phyloP scores from a whole-genome alignment of 2,329 filamentous ascomycete genomes.

The Talaromyces amestolkiae region DNA sequence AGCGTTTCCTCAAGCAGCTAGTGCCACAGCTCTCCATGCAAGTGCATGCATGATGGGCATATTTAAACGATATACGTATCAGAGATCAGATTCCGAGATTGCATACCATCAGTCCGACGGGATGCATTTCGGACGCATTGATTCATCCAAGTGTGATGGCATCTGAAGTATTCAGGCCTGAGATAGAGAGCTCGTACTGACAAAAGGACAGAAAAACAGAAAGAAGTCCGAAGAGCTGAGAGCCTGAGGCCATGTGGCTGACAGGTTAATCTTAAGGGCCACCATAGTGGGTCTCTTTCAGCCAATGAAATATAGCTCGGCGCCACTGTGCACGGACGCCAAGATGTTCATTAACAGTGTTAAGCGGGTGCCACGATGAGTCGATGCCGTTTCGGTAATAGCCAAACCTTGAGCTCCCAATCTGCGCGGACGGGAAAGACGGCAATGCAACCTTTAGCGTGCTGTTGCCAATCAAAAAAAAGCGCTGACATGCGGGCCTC shows the following conservation, averaged over 20 bases:
- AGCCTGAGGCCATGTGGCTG: conserved; percentile 16
- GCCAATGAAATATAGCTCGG: not conserved
- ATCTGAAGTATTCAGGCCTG: not conserved
- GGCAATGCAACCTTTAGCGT: not conserved
- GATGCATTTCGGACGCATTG: not conserved
- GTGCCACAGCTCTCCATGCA: not conserved
- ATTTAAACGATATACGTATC: conserved; percentile 6
- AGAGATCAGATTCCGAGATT: not conserved
- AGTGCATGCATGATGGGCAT: conserved; percentile 5
- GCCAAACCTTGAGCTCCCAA: not conserved
- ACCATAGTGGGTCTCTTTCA: not conserved
- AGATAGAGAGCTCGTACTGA: not conserved
- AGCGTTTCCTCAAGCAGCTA: not conserved
- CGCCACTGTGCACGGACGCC: conserved; percentile 9
- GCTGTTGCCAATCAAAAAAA: not conserved
- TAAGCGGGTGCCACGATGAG: not conserved
- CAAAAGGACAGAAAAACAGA: not conserved
- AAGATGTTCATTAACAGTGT: not conserved
- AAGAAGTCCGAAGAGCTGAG: not conserved
- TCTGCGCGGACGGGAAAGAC: not conserved
- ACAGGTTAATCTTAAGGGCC: conserved; percentile 15
- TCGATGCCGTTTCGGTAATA: conserved; percentile 1
- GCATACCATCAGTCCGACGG: not conserved
- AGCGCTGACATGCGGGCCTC: not conserved
- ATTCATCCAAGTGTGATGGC: no score